phyloP scores from a whole-genome alignment of 2,329 filamentous ascomycete species.

The Fusarium denticulatum region DNA sequence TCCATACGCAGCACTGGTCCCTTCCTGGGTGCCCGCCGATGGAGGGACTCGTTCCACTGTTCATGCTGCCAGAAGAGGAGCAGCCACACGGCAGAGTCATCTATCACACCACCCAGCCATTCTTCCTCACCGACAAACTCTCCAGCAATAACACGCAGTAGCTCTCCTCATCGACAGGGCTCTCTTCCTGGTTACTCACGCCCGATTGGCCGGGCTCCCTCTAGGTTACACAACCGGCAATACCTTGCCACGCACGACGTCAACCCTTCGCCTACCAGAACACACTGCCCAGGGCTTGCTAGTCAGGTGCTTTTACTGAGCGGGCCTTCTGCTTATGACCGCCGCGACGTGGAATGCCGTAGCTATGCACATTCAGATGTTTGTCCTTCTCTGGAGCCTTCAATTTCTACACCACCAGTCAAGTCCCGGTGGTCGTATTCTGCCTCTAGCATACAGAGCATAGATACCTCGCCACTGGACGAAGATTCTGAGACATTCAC shows the following conservation, averaged over 20 bases:
- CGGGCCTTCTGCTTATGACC: not conserved
- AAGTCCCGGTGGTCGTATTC: not conserved
- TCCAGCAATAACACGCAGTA: not conserved
- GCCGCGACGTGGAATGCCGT: not conserved
- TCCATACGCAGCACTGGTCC: not conserved
- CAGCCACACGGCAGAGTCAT: not conserved
- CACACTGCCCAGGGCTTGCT: not conserved
- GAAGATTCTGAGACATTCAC: not conserved
- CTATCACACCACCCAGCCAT: not conserved
- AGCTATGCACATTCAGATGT: not conserved
- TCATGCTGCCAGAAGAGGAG: not conserved
- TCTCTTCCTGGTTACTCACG: not conserved
- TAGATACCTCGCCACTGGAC: not conserved
- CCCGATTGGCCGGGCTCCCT: not conserved
- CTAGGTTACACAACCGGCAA: not conserved
- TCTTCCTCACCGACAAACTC: not conserved
- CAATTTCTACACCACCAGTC: not conserved
- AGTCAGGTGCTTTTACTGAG: not conserved
- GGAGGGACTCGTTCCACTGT: not conserved
- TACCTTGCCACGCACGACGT: not conserved
- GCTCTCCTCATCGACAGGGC: not conserved
- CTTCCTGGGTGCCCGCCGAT: not conserved
- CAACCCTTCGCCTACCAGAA: fast-evolving
- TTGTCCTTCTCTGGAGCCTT: not conserved
- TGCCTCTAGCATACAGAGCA: not conserved